Conservation (phyloP, 2,329 filamentous ascomycete genomes). For the Diplocarpon mali region DNA sequence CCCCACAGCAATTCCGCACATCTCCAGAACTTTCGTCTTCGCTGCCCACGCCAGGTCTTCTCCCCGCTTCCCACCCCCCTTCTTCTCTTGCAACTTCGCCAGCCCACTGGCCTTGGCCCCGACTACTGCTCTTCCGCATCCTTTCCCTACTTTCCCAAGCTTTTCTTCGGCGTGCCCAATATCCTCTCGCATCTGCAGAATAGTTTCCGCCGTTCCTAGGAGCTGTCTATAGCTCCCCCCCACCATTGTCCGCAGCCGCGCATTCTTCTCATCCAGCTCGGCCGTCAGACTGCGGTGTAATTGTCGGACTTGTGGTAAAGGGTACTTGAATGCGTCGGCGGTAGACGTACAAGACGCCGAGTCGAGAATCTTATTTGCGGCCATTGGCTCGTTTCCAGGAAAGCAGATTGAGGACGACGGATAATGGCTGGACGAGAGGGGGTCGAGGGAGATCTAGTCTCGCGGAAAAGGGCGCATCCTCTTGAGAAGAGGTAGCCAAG, state of each 20-base stretch:
- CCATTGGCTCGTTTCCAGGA: slow-evolving; percentile 9
- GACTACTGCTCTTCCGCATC: slow-evolving; percentile 64
- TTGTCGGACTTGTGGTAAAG: slow-evolving; percentile 51
- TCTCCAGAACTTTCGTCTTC: slow-evolving; percentile 39
- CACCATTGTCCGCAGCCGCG: slow-evolving; percentile 51
- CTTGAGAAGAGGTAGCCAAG: too few species aligned
- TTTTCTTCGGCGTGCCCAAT: slow-evolving; percentile 64
- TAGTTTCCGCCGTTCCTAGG: slow-evolving; percentile 85
- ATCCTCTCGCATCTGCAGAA: slow-evolving; percentile 75
- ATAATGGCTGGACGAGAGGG: too few species aligned
- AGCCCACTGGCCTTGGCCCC: slow-evolving; percentile 53
- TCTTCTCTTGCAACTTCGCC: slow-evolving; percentile 32
- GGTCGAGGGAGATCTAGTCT: too few species aligned
- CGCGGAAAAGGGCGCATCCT: too few species aligned
- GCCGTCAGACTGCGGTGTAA: slow-evolving; percentile 49
- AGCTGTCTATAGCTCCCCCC: slow-evolving; percentile 73
- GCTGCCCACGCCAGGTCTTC: slow-evolving; percentile 27
- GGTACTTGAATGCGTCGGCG: slow-evolving; percentile 32
- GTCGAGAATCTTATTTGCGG: slow-evolving; percentile 32
- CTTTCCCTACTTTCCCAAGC: slow-evolving; percentile 60
- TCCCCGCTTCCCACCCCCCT: slow-evolving; percentile 21
- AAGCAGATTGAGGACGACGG: not conserved
- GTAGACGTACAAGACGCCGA: slow-evolving; percentile 40
- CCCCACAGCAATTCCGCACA: slow-evolving; percentile 38
- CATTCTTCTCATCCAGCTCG: slow-evolving; percentile 50